These are phyloP conservation scores for Xylariaceae sp. DNA, from an alignment of 2,329 filamentous ascomycete species.

Conservation along the genomic window DNA sequence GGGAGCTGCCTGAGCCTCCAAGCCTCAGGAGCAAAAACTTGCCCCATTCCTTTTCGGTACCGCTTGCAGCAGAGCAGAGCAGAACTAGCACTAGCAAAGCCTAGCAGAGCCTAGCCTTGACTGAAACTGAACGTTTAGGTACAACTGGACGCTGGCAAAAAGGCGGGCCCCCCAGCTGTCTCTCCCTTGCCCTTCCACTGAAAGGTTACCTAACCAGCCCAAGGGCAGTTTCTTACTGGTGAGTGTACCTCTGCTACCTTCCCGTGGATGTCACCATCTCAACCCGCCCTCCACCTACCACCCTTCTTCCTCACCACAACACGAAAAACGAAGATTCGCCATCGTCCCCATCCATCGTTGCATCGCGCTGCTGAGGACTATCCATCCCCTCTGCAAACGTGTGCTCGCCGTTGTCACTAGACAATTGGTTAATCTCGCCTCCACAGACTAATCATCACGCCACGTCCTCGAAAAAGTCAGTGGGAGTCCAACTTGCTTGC, in stretches of 20 bases:
- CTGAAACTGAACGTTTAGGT: neutral
- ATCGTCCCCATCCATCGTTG: slow-evolving; percentile 16
- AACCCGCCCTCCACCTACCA: slow-evolving; percentile 11
- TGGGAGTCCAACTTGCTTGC: slow-evolving; percentile 5
- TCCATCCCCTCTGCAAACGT: slow-evolving; percentile 17
- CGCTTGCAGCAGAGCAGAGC: slow-evolving; percentile 17
- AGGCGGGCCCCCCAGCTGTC: slow-evolving; percentile 9
- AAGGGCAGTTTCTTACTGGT: slow-evolving; percentile 13
- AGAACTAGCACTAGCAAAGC: slow-evolving; percentile 2
- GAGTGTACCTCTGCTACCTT: slow-evolving; percentile 9
- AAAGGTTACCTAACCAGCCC: neutral
- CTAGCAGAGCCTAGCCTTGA: slow-evolving; percentile 7
- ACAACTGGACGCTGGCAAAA: slow-evolving; percentile 4
- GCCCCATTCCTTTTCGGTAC: slow-evolving; percentile 21
- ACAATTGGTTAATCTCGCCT: slow-evolving; percentile 30
- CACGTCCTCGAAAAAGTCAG: slow-evolving; percentile 21
- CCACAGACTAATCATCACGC: slow-evolving; percentile 21
- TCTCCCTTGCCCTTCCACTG: neutral
- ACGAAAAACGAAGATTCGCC: slow-evolving; percentile 11
- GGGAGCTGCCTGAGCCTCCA: slow-evolving; percentile 10
- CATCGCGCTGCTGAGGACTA: slow-evolving; percentile 17
- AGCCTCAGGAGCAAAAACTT: slow-evolving; percentile 12
- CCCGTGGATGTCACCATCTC: slow-evolving; percentile 13
- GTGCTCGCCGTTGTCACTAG: slow-evolving; percentile 26
- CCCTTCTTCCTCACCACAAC: slow-evolving; percentile 14